A percentile compares a stretch with the other conserved stretches of the same genome.
These are phyloP conservation scores for Russula lepida DNA, from an alignment of 768 basidiomycete species.

Conservation along the genomic window DNA sequence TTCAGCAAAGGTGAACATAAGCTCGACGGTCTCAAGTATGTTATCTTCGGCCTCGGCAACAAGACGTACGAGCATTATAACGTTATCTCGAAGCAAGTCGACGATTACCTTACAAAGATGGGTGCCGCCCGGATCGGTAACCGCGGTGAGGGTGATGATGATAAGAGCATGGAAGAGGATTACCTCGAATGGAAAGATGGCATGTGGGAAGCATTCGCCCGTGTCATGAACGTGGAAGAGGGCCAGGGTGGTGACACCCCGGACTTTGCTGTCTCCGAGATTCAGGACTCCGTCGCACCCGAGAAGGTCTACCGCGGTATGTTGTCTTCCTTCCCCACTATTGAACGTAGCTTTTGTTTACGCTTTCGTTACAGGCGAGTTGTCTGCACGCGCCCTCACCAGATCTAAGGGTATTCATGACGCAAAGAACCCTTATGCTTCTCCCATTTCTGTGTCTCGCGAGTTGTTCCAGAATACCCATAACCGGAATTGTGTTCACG, in stretches of 20 bases:
- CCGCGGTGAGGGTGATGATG: constrained; percentile 94
- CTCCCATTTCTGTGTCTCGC: constrained; percentile 65
- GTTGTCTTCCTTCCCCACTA: constrained; percentile 22
- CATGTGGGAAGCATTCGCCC: constrained; percentile 91
- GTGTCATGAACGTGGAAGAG: constrained; percentile 81
- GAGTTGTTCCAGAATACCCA: constrained; percentile 74
- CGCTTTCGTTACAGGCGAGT: constrained; percentile 55
- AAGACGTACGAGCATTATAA: constrained; percentile 97
- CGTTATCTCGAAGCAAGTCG: constrained; percentile 73
- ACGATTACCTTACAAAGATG: constrained; percentile 62
- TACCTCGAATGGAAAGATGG: constrained; percentile 98
- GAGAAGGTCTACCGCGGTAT: constrained; percentile 92
- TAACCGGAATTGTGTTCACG: constrained; percentile 88
- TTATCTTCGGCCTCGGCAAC: constrained; percentile 90
- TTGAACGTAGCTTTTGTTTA: not conserved
- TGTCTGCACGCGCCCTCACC: constrained; percentile 89
- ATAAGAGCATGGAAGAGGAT: constrained; percentile 99
- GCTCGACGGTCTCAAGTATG: constrained; percentile 84
- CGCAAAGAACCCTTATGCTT: constrained; percentile 93
- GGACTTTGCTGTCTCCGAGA: constrained; percentile 87
- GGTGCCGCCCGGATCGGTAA: constrained; percentile 82
- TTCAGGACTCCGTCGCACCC: constrained; percentile 50
- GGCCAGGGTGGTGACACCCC: constrained; percentile 92
- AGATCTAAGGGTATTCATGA: constrained; percentile 95
- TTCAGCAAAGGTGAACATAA: constrained; percentile 73